Evolutionary conservation across 495 filamentous ascomycete species (phyloP), one percentile per base, ranked within the genome.

Genomic region (Tuber microsphaerosporum): DNA sequence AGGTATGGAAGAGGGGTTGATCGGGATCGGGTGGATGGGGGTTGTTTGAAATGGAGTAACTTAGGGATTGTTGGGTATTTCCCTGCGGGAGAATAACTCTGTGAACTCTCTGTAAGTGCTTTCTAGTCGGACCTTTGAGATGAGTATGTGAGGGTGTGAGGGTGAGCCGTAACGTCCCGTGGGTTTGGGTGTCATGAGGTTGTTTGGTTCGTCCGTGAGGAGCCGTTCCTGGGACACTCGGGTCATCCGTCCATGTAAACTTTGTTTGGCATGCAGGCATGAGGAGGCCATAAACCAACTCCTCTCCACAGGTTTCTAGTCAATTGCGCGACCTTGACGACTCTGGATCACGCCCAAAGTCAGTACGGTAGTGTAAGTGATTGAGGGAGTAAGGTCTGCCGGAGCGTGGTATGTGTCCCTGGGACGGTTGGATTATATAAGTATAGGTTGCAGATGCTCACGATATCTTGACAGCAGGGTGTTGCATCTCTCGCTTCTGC

Each of bases 401-500:
- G 14, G 12, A 65, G 51, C 12, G 26, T 31, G 51, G 26, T 61
- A 56, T 26, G 16, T 65, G 17, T 65, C n/a, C 26, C 14, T 8
- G 34, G 26, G 19, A 8, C 26, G 16, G 14, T 2, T 19, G 26
- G 12, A 34, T 26, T 10, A 65, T 10, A 65, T 17, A 8, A 61
- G 26, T 19, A 34, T 61, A 8, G n/a, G 51, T n/a, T 31, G 2
- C 26, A 17, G 19, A 10, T 65, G 14, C 34, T 65, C 56, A 65
- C 56, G 56, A 65, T 65, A 34, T 17, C 56, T 34, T 34, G 26
- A 4, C 14, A 19, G 26, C 1, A 17, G 26, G 56, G 26, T 65
- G 56, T 34, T 26, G 31, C 56, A 65, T 65, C 56, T 65, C 56
- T 65, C 56, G 56, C 56, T 34, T 65, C 56, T 34, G 56, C 56